Evolutionary conservation across 441 rosid genomes (phyloP).

Genomic region (Cnidoscolus chayamansa): DNA sequence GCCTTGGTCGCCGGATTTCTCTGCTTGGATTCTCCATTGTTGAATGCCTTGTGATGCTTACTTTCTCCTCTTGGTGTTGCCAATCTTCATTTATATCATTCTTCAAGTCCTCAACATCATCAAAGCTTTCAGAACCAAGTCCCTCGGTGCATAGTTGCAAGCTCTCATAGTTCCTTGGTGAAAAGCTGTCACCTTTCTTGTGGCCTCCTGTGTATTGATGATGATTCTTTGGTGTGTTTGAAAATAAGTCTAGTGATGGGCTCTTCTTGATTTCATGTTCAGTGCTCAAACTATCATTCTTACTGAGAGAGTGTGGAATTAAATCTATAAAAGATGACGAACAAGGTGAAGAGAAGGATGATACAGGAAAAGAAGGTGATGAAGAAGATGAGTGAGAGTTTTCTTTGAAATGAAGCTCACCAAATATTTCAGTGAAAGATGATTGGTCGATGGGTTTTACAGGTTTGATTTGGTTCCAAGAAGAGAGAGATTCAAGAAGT

Average conservation of each 20-base stretch:
- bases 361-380: conserved; percentile 5
- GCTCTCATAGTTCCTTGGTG: conserved; percentile 45
- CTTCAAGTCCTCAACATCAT: conserved; percentile 52
- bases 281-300: conserved; percentile 11
- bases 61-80: conserved; percentile 30
- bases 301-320: conserved; percentile 15
- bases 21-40: conserved; percentile 18
- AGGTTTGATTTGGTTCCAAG: conserved; percentile 57
- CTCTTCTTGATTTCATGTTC: conserved; percentile 22
- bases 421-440: conserved; percentile 66
- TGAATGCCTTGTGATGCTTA: conserved; percentile 12
- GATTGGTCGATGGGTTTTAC: conserved; percentile 37
- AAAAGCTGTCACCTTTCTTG: conserved; percentile 33
- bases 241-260: conserved; percentile 16
- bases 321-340: conserved; percentile 21
- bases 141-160: conserved; percentile 90
- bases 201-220: conserved; percentile 22
- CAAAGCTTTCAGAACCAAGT: conserved; percentile 81
- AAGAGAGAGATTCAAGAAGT: conserved; percentile 51
- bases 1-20: conserved; percentile 36
- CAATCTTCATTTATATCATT: conserved; percentile 28
- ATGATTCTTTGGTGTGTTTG: conserved; percentile 17
- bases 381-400: conserved; percentile 21
- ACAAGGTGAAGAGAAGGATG: conserved; percentile 16
- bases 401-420: conserved; percentile 72